Evolutionary conservation across 345 rosid genomes (phyloP).

Genomic region (Litchi chinensis): DNA sequence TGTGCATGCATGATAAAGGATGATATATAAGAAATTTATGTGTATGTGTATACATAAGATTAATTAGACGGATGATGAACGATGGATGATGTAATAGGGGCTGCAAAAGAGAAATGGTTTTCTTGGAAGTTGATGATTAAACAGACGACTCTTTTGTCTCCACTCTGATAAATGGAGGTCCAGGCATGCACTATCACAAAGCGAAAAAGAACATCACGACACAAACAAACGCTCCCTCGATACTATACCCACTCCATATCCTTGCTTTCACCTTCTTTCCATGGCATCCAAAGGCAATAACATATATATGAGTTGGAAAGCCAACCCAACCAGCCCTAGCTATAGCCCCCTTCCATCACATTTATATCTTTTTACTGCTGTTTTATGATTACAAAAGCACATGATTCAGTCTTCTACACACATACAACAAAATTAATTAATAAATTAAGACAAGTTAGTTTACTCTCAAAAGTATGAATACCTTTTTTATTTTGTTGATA

Average conservation of each 20-base stretch:
- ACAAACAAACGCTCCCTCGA: constrained; percentile 60
- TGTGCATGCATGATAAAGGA: background rate
- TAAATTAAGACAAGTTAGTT: background rate
- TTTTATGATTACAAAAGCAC: background rate
- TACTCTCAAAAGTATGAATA: no score
- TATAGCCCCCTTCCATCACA: background rate
- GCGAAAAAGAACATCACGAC: constrained; percentile 37
- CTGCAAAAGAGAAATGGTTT: no score
- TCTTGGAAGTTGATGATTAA: constrained; percentile 36
- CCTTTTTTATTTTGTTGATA: no score
- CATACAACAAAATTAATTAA: background rate
- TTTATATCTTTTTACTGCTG: background rate
- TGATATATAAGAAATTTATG: no score
- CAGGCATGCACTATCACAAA: constrained; percentile 39
- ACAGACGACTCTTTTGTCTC: constrained; percentile 47
- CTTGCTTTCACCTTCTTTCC: constrained; percentile 42
- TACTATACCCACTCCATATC: constrained; percentile 24
- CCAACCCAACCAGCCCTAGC: constrained; percentile 23
- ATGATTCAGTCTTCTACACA: background rate
- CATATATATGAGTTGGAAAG: constrained; percentile 47
- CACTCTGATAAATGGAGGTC: constrained; percentile 39
- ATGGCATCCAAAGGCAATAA: constrained; percentile 53
- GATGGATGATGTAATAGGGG: background rate
- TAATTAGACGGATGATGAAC: no score
- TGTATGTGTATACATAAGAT: background rate